Conservation (phyloP, 2,329 filamentous ascomycete species). For the Cladosporium velox region DNA sequence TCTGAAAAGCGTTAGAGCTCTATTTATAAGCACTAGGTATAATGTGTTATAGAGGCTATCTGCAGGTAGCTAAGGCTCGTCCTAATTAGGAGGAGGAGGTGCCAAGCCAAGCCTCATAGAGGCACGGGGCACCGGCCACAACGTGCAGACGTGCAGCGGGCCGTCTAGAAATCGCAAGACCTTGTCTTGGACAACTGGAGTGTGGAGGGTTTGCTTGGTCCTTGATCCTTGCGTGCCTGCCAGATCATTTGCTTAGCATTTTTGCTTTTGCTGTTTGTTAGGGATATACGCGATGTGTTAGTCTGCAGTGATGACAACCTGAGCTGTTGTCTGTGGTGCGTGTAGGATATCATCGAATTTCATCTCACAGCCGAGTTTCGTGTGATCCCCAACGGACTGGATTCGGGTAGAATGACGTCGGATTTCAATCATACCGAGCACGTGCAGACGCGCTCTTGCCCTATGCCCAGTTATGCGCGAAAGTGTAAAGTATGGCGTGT, state of each 20-base stretch:
- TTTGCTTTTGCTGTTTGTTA: not conserved
- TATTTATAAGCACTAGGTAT: too few species aligned
- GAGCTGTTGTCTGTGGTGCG: not conserved
- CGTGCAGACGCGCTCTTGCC: not conserved
- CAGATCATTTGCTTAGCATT: not conserved
- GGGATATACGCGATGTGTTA: too few species aligned
- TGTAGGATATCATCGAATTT: not conserved
- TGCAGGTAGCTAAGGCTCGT: too few species aligned
- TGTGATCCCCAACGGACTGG: not conserved
- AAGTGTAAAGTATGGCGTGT: slow-evolving; percentile 9
- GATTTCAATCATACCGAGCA: not conserved
- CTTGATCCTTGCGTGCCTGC: not conserved
- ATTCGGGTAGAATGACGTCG: not conserved
- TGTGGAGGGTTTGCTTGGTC: not conserved
- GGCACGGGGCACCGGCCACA: too few species aligned
- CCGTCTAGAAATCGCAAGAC: not conserved
- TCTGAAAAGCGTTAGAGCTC: too few species aligned
- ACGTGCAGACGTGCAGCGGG: not conserved
- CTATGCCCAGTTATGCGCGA: not conserved
- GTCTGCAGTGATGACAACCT: not conserved
- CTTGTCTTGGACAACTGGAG: not conserved
- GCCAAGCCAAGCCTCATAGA: too few species aligned
- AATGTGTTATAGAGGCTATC: too few species aligned
- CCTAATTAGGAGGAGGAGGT: too few species aligned
- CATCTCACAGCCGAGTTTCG: not conserved